These are phyloP conservation scores for Syzygium oleosum DNA, from an alignment of 345 rosid genomes.

Conservation along the genomic window DNA sequence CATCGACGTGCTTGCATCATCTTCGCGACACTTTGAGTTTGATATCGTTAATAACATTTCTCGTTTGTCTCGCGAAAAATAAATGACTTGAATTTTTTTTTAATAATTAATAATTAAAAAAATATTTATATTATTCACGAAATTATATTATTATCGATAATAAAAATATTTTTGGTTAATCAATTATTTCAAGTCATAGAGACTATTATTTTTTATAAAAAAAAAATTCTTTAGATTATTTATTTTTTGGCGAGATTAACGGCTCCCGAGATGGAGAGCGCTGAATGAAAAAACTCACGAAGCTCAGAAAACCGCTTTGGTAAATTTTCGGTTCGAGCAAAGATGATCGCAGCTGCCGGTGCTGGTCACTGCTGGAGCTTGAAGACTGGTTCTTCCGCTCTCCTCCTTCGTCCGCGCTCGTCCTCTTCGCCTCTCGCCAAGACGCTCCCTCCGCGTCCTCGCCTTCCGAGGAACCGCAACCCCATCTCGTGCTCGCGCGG, in stretches of 20 bases:
- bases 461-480: background rate
- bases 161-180: accelerated
- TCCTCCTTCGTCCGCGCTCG: background rate
- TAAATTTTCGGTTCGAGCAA: background rate
- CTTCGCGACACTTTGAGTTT: accelerated
- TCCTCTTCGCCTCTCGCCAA: background rate
- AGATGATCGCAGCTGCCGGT: background rate
- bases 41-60: accelerated
- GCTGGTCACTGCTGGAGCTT: background rate
- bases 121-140: no score
- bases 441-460: background rate
- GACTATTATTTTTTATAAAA: background rate
- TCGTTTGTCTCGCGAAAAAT: background rate
- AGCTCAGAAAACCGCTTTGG: background rate
- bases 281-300: background rate
- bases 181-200: accelerated
- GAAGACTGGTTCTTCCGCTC: background rate
- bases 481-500: background rate
- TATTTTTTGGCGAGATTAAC: background rate
- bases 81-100: no score
- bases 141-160: background rate
- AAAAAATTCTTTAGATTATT: background rate
- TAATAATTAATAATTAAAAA: no score
- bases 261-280: background rate
- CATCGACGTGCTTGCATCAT: accelerated